Evolutionary conservation across 306 rosid species (phyloP).

Genomic region (peach (Prunus persica)): Prunus_persica_NCBIv2 NC_034016.1:17141001-17141500

Average conservation of each 20-base stretch:
- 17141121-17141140: slow-evolving; percentile 3
- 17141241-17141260: slow-evolving; percentile 91
- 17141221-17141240: slow-evolving; percentile 45
- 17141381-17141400: background rate
- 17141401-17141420: background rate
- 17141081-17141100: background rate
- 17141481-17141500: background rate
- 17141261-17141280: slow-evolving; percentile 84
- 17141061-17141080: slow-evolving; percentile 8
- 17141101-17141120: slow-evolving; percentile 17
- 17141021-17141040: background rate
- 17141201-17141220: background rate
- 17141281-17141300: slow-evolving; percentile 83
- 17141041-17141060: background rate
- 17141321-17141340: slow-evolving; percentile 64
- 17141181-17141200: background rate
- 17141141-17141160: background rate
- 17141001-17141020: background rate
- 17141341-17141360: slow-evolving; percentile 82
- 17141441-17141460: background rate
- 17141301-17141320: slow-evolving; percentile 67
- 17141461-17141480: background rate
- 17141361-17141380: background rate
- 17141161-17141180: background rate
- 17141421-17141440: background rate